phyloP scores from a whole-genome alignment of 148 eudicot species.

The Polygonum maritimum region DNA sequence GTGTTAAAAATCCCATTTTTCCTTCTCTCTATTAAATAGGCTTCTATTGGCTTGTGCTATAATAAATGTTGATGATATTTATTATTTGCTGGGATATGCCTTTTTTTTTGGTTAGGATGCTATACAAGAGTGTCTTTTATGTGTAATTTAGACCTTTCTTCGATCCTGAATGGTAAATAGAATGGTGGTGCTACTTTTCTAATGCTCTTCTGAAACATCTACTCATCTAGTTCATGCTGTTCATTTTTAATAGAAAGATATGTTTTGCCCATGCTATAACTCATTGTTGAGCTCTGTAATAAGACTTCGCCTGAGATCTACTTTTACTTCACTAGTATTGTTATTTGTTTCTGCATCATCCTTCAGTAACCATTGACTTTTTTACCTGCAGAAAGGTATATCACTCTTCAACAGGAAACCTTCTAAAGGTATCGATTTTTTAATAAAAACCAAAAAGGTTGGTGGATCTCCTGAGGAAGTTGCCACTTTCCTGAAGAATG shows the following conservation, averaged over 20 bases:
- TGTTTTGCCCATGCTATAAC: neutral
- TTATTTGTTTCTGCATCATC: constrained; percentile 1
- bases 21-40: neutral
- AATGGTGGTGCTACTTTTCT: neutral
- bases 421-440: constrained; percentile 84
- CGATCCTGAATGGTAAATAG: neutral
- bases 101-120: neutral
- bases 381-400: constrained; percentile 81
- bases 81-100: neutral
- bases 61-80: neutral
- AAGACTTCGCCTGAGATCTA: neutral
- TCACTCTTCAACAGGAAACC: constrained; percentile 87
- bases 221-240: neutral
- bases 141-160: neutral
- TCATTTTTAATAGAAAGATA: neutral
- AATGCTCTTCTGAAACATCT: neutral
- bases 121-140: neutral
- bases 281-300: neutral
- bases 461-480: constrained; percentile 82
- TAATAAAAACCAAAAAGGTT: constrained; percentile 69
- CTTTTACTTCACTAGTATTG: neutral
- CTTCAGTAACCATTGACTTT: constrained; percentile 13
- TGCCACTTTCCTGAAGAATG: constrained; percentile 69
- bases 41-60: neutral
- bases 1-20: neutral